These are phyloP conservation scores for Epichloe coenophiala DNA, from an alignment of 2,329 filamentous ascomycete species.

Conservation along the genomic window DNA sequence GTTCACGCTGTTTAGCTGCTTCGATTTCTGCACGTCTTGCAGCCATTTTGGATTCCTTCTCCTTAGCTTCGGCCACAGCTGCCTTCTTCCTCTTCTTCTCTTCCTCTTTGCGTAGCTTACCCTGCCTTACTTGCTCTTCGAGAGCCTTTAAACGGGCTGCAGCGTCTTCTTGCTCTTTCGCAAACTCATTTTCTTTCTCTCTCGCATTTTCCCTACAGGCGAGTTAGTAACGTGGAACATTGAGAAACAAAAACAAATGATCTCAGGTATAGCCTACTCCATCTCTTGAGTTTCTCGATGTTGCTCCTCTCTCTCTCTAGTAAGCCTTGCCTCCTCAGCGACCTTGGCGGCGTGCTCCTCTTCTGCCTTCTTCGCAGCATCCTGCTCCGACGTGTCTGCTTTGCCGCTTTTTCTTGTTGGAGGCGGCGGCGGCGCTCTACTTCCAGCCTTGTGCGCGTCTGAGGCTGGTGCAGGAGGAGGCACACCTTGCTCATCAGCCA, in stretches of 20 bases:
- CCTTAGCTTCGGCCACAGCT: conserved; percentile 70
- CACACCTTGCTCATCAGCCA: conserved; percentile 61
- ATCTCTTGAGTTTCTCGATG: conserved; percentile 59
- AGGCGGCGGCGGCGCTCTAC: conserved; percentile 63
- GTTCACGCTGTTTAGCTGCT: conserved; percentile 75
- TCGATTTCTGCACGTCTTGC: conserved; percentile 85
- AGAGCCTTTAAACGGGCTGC: conserved; percentile 74
- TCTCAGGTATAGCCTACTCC: conserved; percentile 55
- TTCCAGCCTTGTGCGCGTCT: conserved; percentile 29
- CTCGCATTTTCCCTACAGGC: conserved; percentile 53
- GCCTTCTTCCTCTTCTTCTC: conserved; percentile 90
- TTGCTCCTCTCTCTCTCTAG: conserved; percentile 59
- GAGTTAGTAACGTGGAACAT: conserved; percentile 13
- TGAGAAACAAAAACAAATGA: neutral
- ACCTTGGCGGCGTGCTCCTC: conserved; percentile 41
- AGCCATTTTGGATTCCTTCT: conserved; percentile 74
- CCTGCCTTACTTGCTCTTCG: conserved; percentile 85
- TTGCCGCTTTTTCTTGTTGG: conserved; percentile 58
- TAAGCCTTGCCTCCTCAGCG: conserved; percentile 51
- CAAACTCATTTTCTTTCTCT: conserved; percentile 67
- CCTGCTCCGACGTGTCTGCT: conserved; percentile 44
- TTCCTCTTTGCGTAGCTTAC: conserved; percentile 91
- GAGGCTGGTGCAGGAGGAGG: conserved; percentile 47
- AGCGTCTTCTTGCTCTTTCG: conserved; percentile 65
- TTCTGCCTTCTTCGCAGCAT: conserved; percentile 42